Evolutionary conservation across 495 filamentous ascomycete genomes (phyloP), one percentile per base, ranked within the genome.

Genomic region (Aspergillus biplanus): DNA sequence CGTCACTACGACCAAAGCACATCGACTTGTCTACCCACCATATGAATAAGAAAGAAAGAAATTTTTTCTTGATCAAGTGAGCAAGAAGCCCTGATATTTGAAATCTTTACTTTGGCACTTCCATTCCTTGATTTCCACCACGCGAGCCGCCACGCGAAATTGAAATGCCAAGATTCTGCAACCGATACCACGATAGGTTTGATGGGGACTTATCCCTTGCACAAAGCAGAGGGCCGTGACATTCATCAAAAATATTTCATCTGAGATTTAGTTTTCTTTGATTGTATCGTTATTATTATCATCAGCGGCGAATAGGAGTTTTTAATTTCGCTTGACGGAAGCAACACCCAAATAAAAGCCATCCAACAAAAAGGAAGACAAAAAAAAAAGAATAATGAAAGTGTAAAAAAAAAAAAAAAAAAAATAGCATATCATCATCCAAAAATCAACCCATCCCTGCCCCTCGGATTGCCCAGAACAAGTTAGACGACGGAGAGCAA

Each of bases 391-490:
- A 34, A 54, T 33, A n/a, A 34, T 15, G 33, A 53, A 33, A 34
- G 6, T 33, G 32, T 33, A 34, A 54, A 50, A 54, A 34, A 21
- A 16, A 50, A 50, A 16, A 50, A 21, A 54, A 34, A 21, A 16
- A 50, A 50, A 16, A 50, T 4, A 5, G 4, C 9, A 3, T 9
- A 50, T 21, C 21, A 27, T 27, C 21, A 27, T 27, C 21, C 21
- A 27, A 27, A 27, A 27, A 27, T 27, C 21, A 27, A 50, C 8
- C 8, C 7, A 33, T 6, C 27, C 33, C 27, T 54, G 8, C 15
- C 12, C 21, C 52, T 54, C 68, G 61, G 71, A 35, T 61, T 66
- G 47, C 61, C 64, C 64, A 66, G 44, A 71, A 64, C 44, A 58
- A 50, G 64, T 52, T 69, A 69, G 67, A 55, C 48, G 54, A 52